phyloP scores from a whole-genome alignment of 306 rosid species.

The Datisca glomerata region DNA sequence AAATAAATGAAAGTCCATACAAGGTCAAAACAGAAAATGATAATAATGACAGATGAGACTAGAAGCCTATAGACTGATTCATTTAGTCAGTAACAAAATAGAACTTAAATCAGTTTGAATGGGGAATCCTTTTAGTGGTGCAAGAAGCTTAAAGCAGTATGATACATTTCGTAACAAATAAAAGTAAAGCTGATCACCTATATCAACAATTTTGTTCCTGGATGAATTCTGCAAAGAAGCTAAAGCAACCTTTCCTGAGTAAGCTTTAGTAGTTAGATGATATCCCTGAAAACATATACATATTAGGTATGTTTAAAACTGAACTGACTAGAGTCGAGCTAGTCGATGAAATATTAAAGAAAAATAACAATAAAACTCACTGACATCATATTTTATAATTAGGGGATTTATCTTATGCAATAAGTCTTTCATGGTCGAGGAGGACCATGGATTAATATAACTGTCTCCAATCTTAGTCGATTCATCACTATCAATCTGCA shows the following conservation, averaged over 20 bases:
- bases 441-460: slow-evolving; percentile 71
- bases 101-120: too few relatives aligned
- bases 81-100: too few relatives aligned
- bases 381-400: slow-evolving; percentile 47
- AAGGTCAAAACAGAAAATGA: too few relatives aligned
- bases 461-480: slow-evolving; percentile 12
- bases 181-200: slow-evolving; percentile 41
- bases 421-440: slow-evolving; percentile 36
- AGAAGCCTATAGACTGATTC: too few relatives aligned
- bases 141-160: slow-evolving; percentile 1
- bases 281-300: slow-evolving; percentile 59
- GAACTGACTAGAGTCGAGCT: slow-evolving; percentile 7
- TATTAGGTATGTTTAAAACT: slow-evolving; percentile 8
- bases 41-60: too few relatives aligned
- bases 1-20: too few relatives aligned
- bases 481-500: slow-evolving; percentile 39
- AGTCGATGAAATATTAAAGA: slow-evolving; percentile 3
- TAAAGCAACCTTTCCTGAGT: slow-evolving; percentile 56
- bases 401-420: slow-evolving; percentile 36
- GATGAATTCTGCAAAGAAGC: slow-evolving; percentile 57
- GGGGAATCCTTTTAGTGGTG: neutral
- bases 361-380: slow-evolving; percentile 16
- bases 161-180: slow-evolving; percentile 5
- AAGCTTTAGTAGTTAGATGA: slow-evolving; percentile 44
- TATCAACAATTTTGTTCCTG: slow-evolving; percentile 68